Percentiles rank a stretch among this genome's conserved stretches.
Conservation (phyloP, 2,329 filamentous ascomycete genomes). For the Aplosporella prunicola region DNA sequence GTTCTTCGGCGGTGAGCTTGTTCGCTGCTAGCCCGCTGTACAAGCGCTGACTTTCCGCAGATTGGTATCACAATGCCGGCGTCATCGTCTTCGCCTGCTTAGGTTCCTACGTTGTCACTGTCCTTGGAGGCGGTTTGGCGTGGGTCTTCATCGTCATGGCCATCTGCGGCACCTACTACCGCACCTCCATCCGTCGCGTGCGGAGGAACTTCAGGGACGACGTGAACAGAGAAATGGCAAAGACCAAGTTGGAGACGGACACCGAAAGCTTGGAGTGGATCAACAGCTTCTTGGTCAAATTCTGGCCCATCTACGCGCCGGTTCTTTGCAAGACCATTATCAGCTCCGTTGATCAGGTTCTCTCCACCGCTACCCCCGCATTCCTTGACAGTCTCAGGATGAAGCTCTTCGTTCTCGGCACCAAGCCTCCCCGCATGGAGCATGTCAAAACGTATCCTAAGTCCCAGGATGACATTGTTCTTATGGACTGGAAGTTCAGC, state of each 20-base stretch:
- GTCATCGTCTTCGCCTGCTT: slow-evolving; percentile 90
- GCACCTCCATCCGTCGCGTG: slow-evolving; percentile 86
- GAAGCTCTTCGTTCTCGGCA: slow-evolving; percentile 87
- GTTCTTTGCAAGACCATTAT: slow-evolving; percentile 88
- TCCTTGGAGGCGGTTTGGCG: slow-evolving; percentile 80
- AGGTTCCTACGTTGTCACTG: slow-evolving; percentile 78
- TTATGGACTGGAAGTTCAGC: slow-evolving; percentile 99
- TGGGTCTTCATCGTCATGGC: slow-evolving; percentile 95
- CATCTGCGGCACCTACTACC: slow-evolving; percentile 86
- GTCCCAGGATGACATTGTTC: slow-evolving; percentile 84
- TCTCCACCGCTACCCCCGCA: slow-evolving; percentile 81
- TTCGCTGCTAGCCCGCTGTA: not conserved
- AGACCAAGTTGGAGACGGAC: slow-evolving; percentile 81
- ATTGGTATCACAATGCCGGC: slow-evolving; percentile 98
- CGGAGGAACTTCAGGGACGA: slow-evolving; percentile 95
- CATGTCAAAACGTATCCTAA: slow-evolving; percentile 98
- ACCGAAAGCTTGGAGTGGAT: slow-evolving; percentile 96
- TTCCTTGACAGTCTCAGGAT: slow-evolving; percentile 91
- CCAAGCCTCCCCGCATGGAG: slow-evolving; percentile 90
- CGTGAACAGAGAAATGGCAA: slow-evolving; percentile 76
- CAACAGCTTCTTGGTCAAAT: slow-evolving; percentile 96
- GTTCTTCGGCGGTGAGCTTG: slow-evolving; percentile 65
- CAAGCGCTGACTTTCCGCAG: slow-evolving; percentile 35
- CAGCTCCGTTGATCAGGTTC: slow-evolving; percentile 87
- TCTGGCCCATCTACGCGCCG: slow-evolving; percentile 98